Evolutionary conservation across 495 filamentous ascomycete species (phyloP), one percentile per base, ranked within the genome.

Genomic region (Neurospora sp.): DNA sequence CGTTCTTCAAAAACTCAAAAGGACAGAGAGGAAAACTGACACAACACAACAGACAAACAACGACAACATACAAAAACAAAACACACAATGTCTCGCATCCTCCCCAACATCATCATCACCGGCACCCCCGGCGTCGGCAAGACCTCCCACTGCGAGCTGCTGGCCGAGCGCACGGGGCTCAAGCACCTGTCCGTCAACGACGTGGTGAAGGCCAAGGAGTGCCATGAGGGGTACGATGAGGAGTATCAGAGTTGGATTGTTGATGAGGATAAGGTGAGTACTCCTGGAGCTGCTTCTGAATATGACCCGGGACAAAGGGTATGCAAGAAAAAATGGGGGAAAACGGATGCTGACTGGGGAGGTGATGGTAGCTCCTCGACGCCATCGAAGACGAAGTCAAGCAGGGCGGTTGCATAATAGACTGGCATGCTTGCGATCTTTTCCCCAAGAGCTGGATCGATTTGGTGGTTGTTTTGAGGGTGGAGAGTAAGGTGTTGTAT

Each of bases 341-440:
- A 37, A 37, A 37, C 4, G 4, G 35, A 37, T 37, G 35, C 35
- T 37, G 45, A 70, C 45, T 9, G 70, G 70, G 72, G 31, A 35
- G 31, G 68, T 47, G 65, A 42, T 16, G 20, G 61, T 3, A 97
- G 93, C 83, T 99, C 18, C 85, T 99, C 40, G 96, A 98, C 79
- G 87, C 90, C 18, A 90, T 99, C 71, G 96, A 99, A 82, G 88
- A 94, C 69, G 90, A 94, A 71, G 86, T 92, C 70, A 87, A 90
- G 74, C 80, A 87, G 37, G 96, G 96, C 73, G 96, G 96, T 18
- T 92, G 89, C 79, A 88, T 99, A 78, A 92, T 99, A 75, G 96
- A 99, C 82, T 99, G 95, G 96, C 96, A 99, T 81, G 94, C 93
- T 1, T 98, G 95, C 82, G 96, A 99, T 78, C 83, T 98, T 39